A percentile compares a stretch with the other conserved stretches of the same genome.
These are phyloP conservation scores for Coniochaeta sp. DNA, from an alignment of 2,329 filamentous ascomycete genomes.

Conservation along the genomic window DNA sequence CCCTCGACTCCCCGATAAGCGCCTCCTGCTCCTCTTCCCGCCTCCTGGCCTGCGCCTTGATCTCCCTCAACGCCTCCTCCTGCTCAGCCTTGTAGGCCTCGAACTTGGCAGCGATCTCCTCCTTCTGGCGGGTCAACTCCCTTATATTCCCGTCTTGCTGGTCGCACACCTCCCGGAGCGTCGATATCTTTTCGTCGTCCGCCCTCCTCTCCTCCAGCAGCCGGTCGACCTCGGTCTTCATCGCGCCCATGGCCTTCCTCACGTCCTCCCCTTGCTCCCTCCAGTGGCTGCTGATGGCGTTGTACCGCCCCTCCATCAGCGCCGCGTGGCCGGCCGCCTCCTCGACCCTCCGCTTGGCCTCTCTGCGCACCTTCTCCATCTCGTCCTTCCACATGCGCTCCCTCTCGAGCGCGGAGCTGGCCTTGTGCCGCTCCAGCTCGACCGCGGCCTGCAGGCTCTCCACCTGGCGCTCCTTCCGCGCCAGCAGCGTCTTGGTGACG, in stretches of 20 bases:
- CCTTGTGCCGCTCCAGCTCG: constrained; percentile 56
- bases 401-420: constrained; percentile 49
- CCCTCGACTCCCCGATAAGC: constrained; percentile 49
- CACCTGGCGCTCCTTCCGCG: constrained; percentile 67
- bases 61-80: constrained; percentile 50
- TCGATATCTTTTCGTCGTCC: constrained; percentile 57
- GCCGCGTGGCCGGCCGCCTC: constrained; percentile 57
- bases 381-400: constrained; percentile 57
- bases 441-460: constrained; percentile 59
- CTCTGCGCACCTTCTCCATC: constrained; percentile 53
- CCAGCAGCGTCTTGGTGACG: constrained; percentile 63
- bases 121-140: constrained; percentile 52
- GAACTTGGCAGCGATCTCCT: constrained; percentile 52
- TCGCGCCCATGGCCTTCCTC: constrained; percentile 39
- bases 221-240: constrained; percentile 45
- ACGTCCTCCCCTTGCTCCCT: constrained; percentile 59
- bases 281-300: constrained; percentile 58
- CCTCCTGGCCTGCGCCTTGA: constrained; percentile 48
- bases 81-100: constrained; percentile 58
- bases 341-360: constrained; percentile 56
- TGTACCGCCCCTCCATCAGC: constrained; percentile 64
- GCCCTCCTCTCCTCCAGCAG: constrained; percentile 47
- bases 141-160: constrained; percentile 65
- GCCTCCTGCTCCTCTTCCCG: constrained; percentile 56
- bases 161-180: constrained; percentile 61